phyloP scores from a whole-genome alignment of 2,329 filamentous ascomycete genomes.

The Dryadomyces sulphureus region DNA sequence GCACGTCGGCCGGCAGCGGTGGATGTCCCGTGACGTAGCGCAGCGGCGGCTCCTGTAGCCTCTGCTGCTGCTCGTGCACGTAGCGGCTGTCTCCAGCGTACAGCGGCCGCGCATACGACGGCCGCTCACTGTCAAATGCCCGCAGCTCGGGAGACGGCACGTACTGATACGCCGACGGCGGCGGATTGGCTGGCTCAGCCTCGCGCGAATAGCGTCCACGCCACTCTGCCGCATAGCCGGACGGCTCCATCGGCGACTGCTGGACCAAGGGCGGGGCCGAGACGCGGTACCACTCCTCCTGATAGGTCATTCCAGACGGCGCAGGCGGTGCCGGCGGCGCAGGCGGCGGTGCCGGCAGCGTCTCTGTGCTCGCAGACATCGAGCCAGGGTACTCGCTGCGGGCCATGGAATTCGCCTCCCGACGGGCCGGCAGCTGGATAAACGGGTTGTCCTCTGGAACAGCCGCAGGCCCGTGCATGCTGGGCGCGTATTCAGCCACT shows the following conservation, averaged over 20 bases:
- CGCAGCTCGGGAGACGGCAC: not conserved
- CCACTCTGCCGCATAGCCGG: not conserved
- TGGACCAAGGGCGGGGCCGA: not conserved
- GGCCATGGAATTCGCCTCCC: not conserved
- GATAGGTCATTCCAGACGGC: too few relatives aligned
- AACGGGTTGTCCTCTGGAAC: not conserved
- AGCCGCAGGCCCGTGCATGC: conserved; percentile 4
- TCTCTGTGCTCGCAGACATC: not conserved
- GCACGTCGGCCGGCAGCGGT: not conserved
- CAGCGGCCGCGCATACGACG: too few relatives aligned
- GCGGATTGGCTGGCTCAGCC: not conserved
- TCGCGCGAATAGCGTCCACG: not conserved
- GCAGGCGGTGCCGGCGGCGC: too few relatives aligned
- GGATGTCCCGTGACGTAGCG: not conserved
- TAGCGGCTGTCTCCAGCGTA: not conserved
- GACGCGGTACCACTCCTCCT: too few relatives aligned
- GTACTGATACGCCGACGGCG: not conserved
- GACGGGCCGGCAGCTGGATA: not conserved
- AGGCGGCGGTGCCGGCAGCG: not conserved
- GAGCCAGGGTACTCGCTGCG: not conserved
- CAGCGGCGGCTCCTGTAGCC: too few relatives aligned
- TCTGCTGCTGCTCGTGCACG: too few relatives aligned
- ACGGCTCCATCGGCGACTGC: not conserved
- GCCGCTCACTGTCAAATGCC: not conserved
- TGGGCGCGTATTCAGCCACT: not conserved